Evolutionary conservation across 805 yeast species (phyloP).

Genomic region (Clavispora phyllophila): DNA sequence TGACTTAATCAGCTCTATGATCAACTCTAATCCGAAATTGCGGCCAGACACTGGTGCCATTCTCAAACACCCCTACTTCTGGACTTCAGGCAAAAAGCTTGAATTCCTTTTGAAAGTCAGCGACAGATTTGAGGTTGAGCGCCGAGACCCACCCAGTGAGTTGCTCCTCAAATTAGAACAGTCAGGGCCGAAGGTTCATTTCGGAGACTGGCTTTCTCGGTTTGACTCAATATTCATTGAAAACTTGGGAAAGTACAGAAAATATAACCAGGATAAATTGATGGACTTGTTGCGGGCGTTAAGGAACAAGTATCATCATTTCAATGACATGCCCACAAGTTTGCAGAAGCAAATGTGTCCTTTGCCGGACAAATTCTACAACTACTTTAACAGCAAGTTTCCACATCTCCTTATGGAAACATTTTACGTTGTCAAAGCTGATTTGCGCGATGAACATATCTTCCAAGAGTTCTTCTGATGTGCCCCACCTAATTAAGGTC

Average conservation of each 20-base stretch:
- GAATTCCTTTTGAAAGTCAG: conserved; percentile 84
- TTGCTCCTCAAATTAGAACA: conserved; percentile 53
- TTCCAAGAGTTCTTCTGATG: conserved; percentile 36
- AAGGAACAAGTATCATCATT: conserved; percentile 92
- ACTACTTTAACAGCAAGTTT: conserved; percentile 67
- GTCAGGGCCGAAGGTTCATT: conserved; percentile 32
- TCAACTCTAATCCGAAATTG: conserved; percentile 53
- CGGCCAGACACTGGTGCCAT: conserved; percentile 71
- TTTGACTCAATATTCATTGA: conserved; percentile 73
- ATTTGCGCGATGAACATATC: conserved; percentile 60
- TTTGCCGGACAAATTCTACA: conserved; percentile 78
- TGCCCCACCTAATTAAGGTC: background rate
- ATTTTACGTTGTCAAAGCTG: conserved; percentile 54
- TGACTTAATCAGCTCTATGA: conserved; percentile 71
- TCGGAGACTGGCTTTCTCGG: conserved; percentile 70
- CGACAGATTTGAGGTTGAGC: conserved; percentile 84
- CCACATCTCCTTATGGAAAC: conserved; percentile 76
- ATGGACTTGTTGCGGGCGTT: conserved; percentile 86
- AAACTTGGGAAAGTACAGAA: conserved; percentile 86
- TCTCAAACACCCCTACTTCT: conserved; percentile 82
- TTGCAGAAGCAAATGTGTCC: conserved; percentile 67
- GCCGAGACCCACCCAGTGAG: conserved; percentile 71
- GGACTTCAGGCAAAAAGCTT: conserved; percentile 69
- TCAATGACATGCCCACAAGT: conserved; percentile 74
- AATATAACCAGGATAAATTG: conserved; percentile 70